Evolutionary conservation across 495 filamentous ascomycete species (phyloP).

Genomic region (Apodospora peruviana): DNA sequence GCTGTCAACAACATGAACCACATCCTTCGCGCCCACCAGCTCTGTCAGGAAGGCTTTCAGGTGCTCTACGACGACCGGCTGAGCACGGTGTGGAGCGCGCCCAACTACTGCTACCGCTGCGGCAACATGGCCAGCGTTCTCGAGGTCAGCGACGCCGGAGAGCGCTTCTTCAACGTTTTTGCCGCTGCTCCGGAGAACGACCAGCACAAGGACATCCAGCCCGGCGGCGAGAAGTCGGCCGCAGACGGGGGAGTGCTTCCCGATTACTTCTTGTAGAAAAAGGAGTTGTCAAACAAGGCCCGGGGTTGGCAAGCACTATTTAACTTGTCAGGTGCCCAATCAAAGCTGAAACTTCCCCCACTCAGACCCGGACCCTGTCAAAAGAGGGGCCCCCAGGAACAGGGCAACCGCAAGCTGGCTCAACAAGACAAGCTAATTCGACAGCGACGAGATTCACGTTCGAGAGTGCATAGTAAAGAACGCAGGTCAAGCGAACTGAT

Average conservation of each 20-base stretch:
- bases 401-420: no score
- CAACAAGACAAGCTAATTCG: no score
- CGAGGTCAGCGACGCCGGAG: constrained; percentile 87
- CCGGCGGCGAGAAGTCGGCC: constrained; percentile 42
- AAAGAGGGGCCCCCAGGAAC: no score
- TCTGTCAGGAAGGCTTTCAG: constrained; percentile 96
- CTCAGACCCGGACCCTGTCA: no score
- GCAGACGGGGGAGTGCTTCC: constrained; percentile 47
- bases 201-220: constrained; percentile 75
- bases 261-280: constrained; percentile 47
- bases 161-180: constrained; percentile 94
- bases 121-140: constrained; percentile 96
- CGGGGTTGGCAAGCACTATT: neutral
- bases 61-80: constrained; percentile 90
- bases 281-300: neutral
- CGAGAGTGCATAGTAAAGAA: no score
- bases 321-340: neutral
- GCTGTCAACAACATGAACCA: constrained; percentile 96
- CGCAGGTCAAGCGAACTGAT: no score
- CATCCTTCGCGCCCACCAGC: constrained; percentile 91
- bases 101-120: constrained; percentile 95
- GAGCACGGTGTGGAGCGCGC: constrained; percentile 95
- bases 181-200: constrained; percentile 96
- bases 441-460: no score
- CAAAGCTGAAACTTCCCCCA: neutral